Percentiles rank a stretch among this genome's conserved stretches.
These are phyloP conservation scores for Colletotrichum orbiculare DNA, from an alignment of 2,329 filamentous ascomycete species.

Conservation along the genomic window DNA sequence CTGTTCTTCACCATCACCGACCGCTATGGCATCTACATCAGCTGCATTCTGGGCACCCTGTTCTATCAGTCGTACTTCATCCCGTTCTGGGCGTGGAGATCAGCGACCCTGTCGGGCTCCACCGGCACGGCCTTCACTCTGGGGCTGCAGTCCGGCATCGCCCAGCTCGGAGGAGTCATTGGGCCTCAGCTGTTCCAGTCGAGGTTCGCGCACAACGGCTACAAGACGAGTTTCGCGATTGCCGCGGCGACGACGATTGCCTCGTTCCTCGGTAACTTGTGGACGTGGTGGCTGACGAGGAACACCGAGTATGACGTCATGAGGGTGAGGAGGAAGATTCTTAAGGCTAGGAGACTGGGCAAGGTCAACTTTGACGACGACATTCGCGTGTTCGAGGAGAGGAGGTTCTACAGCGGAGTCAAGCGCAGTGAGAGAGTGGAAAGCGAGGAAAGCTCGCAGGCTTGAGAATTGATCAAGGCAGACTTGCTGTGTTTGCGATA, in stretches of 20 bases:
- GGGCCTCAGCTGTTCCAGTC: constrained; percentile 56
- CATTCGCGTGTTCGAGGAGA: constrained; percentile 20
- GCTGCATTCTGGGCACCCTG: constrained; percentile 55
- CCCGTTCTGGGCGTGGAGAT: constrained; percentile 58
- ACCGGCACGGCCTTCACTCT: constrained; percentile 58
- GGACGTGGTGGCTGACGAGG: constrained; percentile 42
- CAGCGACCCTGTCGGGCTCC: constrained; percentile 52
- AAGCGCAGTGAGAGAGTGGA: constrained; percentile 1
- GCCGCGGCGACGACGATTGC: constrained; percentile 39
- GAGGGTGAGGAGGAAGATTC: constrained; percentile 36
- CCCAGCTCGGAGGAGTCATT: constrained; percentile 57
- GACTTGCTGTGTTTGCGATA: too few species aligned
- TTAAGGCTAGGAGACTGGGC: constrained; percentile 36
- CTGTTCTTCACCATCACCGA: constrained; percentile 52
- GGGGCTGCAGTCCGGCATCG: constrained; percentile 54
- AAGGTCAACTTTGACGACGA: constrained; percentile 28
- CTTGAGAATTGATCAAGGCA: background rate
- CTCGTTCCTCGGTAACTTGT: constrained; percentile 40
- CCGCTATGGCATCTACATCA: constrained; percentile 54
- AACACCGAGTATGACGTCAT: constrained; percentile 42
- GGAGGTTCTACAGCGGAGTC: constrained; percentile 11
- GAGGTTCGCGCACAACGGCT: constrained; percentile 51
- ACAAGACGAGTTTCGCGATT: constrained; percentile 43
- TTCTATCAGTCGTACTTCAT: constrained; percentile 58
- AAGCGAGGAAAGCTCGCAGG: constrained; percentile 10